Percentiles rank a stretch among this genome's conserved stretches.
Conservation (phyloP, 2,329 filamentous ascomycete genomes). For the Beauveria medogensis region DNA sequence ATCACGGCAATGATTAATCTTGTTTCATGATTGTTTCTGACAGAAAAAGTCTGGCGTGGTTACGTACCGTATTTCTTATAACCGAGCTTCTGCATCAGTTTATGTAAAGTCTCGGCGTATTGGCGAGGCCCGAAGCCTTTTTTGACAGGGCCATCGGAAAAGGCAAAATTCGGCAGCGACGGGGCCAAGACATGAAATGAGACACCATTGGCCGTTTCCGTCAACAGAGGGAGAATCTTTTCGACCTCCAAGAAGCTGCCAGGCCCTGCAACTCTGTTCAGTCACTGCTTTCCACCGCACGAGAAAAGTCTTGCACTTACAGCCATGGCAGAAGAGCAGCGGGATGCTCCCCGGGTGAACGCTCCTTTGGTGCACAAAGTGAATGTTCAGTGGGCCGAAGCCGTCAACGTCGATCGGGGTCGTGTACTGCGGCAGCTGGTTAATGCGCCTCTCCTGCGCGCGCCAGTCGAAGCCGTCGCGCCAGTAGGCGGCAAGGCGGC, state of each 20-base stretch:
- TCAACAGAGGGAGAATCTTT: conserved; percentile 49
- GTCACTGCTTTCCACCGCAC: neutral
- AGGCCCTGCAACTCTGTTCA: conserved; percentile 36
- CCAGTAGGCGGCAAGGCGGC: conserved; percentile 23
- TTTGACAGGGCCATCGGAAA: conserved; percentile 23
- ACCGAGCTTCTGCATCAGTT: conserved; percentile 60
- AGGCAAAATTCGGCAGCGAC: conserved; percentile 46
- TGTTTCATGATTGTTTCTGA: neutral
- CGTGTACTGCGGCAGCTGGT: conserved; percentile 47
- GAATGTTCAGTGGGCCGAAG: conserved; percentile 49
- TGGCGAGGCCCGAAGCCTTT: conserved; percentile 25
- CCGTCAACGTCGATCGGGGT: conserved; percentile 41
- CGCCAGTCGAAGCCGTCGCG: conserved; percentile 49
- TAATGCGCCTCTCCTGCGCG: conserved; percentile 43
- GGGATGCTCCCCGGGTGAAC: conserved; percentile 44
- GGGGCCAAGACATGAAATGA: conserved; percentile 51
- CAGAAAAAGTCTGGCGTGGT: neutral
- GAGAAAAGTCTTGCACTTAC: conserved; percentile 3
- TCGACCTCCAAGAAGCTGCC: conserved; percentile 60
- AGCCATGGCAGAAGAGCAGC: conserved; percentile 40
- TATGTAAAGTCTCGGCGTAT: conserved; percentile 50
- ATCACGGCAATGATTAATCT: neutral
- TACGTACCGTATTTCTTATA: conserved; percentile 32
- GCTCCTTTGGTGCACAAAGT: conserved; percentile 52
- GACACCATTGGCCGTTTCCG: conserved; percentile 25